A percentile compares a stretch with the other conserved stretches of the same genome.
These are phyloP conservation scores for Hsuehochloa calcarea DNA, from an alignment of 176 grass and related monocot genomes.

Conservation along the genomic window DNA sequence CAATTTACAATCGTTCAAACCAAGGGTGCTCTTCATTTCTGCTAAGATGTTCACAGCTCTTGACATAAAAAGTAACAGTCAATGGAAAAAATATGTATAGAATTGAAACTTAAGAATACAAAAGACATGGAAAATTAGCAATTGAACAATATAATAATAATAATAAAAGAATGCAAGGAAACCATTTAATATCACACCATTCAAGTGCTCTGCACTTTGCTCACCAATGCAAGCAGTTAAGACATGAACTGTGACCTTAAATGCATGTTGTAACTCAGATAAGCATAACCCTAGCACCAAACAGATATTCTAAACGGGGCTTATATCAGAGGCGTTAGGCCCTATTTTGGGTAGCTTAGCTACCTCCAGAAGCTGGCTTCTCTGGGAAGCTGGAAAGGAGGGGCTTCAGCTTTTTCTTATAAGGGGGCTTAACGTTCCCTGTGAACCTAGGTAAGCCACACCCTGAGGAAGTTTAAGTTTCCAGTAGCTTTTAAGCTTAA, in stretches of 20 bases:
- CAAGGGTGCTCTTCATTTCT: constrained; percentile 86
- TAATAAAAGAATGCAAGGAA: neutral
- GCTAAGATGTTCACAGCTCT: constrained; percentile 74
- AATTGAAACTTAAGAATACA: constrained; percentile 10
- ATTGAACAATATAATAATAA: neutral
- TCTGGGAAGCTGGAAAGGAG: neutral
- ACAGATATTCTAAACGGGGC: neutral
- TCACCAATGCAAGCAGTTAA: constrained; percentile 10
- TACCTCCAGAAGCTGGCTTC: neutral
- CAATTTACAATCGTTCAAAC: constrained; percentile 83
- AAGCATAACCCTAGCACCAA: constrained; percentile 2
- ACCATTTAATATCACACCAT: neutral
- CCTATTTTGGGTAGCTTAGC: neutral
- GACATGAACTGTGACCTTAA: constrained; percentile 3
- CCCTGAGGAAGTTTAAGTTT: neutral
- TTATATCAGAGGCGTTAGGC: neutral
- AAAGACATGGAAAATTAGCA: constrained; percentile 28
- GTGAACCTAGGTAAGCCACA: neutral
- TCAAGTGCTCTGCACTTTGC: constrained; percentile 4
- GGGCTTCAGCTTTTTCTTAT: neutral
- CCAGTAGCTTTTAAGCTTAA: neutral
- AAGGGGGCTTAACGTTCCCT: neutral
- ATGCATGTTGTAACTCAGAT: neutral
- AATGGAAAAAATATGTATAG: constrained; percentile 20
- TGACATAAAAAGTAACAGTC: constrained; percentile 36